Evolutionary conservation across 257 asterid genomes (phyloP).

Genomic region (Solanum pimpinellifolium): DNA sequence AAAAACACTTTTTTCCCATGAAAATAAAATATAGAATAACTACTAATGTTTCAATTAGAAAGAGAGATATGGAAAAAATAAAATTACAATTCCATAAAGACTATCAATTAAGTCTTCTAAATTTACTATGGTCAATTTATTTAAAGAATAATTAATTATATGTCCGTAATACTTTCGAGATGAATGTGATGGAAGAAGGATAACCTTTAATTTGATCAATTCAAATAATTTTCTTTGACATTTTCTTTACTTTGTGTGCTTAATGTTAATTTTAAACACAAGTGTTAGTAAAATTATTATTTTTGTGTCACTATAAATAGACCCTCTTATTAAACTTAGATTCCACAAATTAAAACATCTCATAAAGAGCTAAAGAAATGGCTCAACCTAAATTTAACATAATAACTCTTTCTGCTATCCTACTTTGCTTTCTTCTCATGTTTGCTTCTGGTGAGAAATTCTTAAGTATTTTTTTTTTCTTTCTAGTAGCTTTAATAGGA

Average conservation of each 20-base stretch:
- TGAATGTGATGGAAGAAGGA: not conserved
- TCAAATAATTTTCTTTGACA: not conserved
- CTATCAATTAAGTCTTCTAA: not conserved
- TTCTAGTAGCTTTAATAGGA: not conserved
- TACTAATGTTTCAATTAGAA: not conserved
- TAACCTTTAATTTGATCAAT: not conserved
- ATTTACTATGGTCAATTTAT: not conserved
- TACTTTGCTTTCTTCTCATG: not conserved
- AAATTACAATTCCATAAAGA: not conserved
- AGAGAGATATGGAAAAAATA: not conserved
- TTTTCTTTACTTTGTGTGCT: not conserved
- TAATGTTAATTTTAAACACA: not conserved
- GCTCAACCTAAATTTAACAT: not conserved
- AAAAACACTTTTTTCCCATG: not conserved
- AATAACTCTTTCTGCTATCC: not conserved
- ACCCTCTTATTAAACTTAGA: not conserved
- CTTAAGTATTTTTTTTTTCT: not conserved
- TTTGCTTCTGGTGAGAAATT: not conserved
- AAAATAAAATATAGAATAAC: not conserved
- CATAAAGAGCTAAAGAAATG: conserved; percentile 1
- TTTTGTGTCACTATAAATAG: not conserved
- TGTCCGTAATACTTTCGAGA: not conserved
- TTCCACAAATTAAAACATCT: not conserved
- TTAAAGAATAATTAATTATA: not conserved
- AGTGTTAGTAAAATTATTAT: not conserved